Evolutionary conservation across 2,329 filamentous ascomycete species (phyloP).

Genomic region (Rhynchosporium agropyri): DNA sequence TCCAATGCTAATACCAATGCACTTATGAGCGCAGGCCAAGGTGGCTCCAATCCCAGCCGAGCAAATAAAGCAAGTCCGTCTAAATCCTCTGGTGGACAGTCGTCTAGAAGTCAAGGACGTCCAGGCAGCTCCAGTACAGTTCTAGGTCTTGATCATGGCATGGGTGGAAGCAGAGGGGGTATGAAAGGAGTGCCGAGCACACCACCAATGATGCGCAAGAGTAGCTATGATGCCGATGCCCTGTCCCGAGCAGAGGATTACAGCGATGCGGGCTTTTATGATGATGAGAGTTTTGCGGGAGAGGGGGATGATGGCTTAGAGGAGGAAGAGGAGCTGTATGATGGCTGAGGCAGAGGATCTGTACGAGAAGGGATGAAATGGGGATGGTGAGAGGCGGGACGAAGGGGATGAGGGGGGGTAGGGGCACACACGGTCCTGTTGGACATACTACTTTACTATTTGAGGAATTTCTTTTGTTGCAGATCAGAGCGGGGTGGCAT

Average conservation of each 20-base stretch:
- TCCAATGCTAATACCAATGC: neutral
- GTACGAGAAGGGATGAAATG: neutral
- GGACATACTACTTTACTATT: neutral
- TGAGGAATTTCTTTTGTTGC: slow-evolving; percentile 13
- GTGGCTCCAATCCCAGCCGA: neutral
- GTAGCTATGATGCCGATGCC: slow-evolving; percentile 64
- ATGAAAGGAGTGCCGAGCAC: slow-evolving; percentile 48
- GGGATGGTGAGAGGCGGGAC: neutral
- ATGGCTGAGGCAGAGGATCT: neutral
- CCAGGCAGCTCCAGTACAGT: neutral
- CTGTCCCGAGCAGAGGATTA: slow-evolving; percentile 52
- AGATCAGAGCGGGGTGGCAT: too few relatives aligned
- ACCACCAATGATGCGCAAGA: slow-evolving; percentile 62
- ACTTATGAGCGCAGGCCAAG: neutral
- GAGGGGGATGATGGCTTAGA: slow-evolving; percentile 10
- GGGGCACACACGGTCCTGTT: neutral
- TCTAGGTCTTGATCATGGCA: neutral
- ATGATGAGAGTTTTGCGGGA: slow-evolving; percentile 37
- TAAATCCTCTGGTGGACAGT: neutral
- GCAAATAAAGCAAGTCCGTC: slow-evolving; percentile 45
- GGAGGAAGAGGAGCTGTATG: neutral
- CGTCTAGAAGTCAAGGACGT: slow-evolving; percentile 1
- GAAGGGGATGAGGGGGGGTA: neutral
- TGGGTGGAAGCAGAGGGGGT: slow-evolving; percentile 30
- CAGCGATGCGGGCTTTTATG: slow-evolving; percentile 43